phyloP scores from a whole-genome alignment of 805 yeast genomes.

The Wickerhamomyces strasburgensis region DNA sequence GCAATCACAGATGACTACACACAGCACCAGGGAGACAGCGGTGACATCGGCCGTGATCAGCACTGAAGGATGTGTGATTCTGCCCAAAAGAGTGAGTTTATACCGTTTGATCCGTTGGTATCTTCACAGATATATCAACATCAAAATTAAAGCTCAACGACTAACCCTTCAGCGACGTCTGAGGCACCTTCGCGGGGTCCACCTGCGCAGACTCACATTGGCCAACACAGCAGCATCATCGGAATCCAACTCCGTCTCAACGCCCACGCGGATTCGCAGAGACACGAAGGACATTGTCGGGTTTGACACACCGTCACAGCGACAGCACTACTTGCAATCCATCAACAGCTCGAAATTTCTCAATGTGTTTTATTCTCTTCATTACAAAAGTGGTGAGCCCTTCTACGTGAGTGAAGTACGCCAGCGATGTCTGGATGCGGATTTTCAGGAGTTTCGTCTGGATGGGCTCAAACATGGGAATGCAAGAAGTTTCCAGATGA shows the following conservation, averaged over 20 bases:
- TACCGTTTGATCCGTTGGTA: neutral
- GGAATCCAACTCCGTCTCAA: no score
- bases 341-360: slow-evolving; percentile 26
- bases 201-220: slow-evolving; percentile 16
- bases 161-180: slow-evolving; percentile 25
- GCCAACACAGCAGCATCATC: neutral
- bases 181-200: slow-evolving; percentile 18
- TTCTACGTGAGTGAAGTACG: slow-evolving; percentile 34
- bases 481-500: slow-evolving; percentile 4
- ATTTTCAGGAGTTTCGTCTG: slow-evolving; percentile 27
- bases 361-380: slow-evolving; percentile 34
- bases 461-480: slow-evolving; percentile 2
- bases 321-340: slow-evolving; percentile 27
- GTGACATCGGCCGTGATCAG: neutral
- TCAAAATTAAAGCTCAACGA: no score
- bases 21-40: no score
- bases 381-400: slow-evolving; percentile 21
- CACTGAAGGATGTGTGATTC: slow-evolving; percentile 13
- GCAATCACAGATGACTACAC: no score
- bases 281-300: slow-evolving; percentile 13
- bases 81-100: slow-evolving; percentile 15
- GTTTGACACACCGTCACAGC: slow-evolving; percentile 11
- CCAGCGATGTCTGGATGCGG: slow-evolving; percentile 25
- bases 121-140: neutral
- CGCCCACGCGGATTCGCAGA: slow-evolving; percentile 10